Conservation (phyloP, 2,329 filamentous ascomycete species). For the Orbilia javanica region DNA sequence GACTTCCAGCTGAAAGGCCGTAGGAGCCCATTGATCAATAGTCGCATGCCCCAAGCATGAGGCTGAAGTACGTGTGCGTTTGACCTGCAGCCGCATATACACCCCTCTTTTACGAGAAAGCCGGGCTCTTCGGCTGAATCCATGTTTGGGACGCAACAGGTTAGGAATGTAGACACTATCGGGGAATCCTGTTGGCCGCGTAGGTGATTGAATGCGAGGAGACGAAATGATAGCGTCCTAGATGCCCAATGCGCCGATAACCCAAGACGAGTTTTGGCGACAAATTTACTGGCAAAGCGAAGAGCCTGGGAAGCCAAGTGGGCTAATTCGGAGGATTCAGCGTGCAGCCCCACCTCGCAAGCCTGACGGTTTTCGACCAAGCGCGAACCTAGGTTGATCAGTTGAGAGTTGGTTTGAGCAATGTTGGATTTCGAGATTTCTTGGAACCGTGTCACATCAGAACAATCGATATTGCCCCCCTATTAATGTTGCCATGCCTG, state of each 20-base stretch:
- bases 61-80: conserved; percentile 42
- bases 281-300: conserved; percentile 19
- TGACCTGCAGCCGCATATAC: conserved; percentile 53
- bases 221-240: not conserved
- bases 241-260: conserved; percentile 7
- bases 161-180: conserved; percentile 51
- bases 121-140: conserved; percentile 30
- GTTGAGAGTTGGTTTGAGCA: not conserved
- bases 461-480: too few species aligned
- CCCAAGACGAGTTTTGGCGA: conserved; percentile 7
- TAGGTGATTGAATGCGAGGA: conserved; percentile 46
- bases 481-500: too few species aligned
- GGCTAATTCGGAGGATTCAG: not conserved
- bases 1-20: conserved; percentile 14
- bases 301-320: not conserved
- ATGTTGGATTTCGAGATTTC: conserved; percentile 12
- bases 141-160: conserved; percentile 31
- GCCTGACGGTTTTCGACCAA: conserved; percentile 11
- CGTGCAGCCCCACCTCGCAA: conserved; percentile 1
- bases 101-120: conserved; percentile 37
- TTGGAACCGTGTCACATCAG: too few species aligned
- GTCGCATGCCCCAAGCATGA: conserved; percentile 31
- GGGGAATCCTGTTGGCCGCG: conserved; percentile 26
- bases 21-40: conserved; percentile 4
- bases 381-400: not conserved